Evolutionary conservation across 2,329 filamentous ascomycete species (phyloP).

Genomic region (Chalaropsis ovoidea): DNA sequence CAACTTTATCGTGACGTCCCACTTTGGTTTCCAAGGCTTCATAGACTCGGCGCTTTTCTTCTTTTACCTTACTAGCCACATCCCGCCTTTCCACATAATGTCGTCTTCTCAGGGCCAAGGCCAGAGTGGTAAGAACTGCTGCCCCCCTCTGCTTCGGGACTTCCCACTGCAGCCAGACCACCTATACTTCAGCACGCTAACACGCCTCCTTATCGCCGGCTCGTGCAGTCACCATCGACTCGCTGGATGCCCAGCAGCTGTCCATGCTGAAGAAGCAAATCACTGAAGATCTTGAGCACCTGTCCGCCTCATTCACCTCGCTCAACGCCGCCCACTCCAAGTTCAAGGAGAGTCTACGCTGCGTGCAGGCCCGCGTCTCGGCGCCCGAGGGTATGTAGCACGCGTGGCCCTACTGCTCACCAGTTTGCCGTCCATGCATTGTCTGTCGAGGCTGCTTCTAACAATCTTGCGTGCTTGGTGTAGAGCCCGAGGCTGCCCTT

Average conservation of each 20-base stretch:
- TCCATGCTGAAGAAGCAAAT: slow-evolving; percentile 90
- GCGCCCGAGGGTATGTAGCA: slow-evolving; percentile 24
- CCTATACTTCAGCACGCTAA: not conserved
- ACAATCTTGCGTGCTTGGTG: not conserved
- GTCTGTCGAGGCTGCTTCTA: not conserved
- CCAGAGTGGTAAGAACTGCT: slow-evolving; percentile 15
- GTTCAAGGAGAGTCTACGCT: slow-evolving; percentile 79
- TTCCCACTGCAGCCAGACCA: not conserved
- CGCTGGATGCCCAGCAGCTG: slow-evolving; percentile 74
- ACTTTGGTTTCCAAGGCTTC: not conserved
- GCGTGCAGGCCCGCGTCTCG: slow-evolving; percentile 46
- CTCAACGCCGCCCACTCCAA: slow-evolving; percentile 82
- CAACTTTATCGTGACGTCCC: too few species aligned
- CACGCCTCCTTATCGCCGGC: not conserved
- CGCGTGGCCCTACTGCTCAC: not conserved
- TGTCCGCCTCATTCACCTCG: slow-evolving; percentile 81
- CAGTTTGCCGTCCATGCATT: not conserved
- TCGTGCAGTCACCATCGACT: slow-evolving; percentile 50
- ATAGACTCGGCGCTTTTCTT: not conserved
- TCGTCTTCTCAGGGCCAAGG: slow-evolving; percentile 19
- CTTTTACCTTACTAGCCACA: not conserved
- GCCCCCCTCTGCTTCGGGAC: not conserved
- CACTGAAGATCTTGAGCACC: slow-evolving; percentile 89
- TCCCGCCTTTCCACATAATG: slow-evolving; percentile 2
- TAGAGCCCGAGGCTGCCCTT: slow-evolving; percentile 51